These are phyloP conservation scores for Suillus ampliporus DNA, from an alignment of 768 basidiomycete genomes.

Conservation along the genomic window DNA sequence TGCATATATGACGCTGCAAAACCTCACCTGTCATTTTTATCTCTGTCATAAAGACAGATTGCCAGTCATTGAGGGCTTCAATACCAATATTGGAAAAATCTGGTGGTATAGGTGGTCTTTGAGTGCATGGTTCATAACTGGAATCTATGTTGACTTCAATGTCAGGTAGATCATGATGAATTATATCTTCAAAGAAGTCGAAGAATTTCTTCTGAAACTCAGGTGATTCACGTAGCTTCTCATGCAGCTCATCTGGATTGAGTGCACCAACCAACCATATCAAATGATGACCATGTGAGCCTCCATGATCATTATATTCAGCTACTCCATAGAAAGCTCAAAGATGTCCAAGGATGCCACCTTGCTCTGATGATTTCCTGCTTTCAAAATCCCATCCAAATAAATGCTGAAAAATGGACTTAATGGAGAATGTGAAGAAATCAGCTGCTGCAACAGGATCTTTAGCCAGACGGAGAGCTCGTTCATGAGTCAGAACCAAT, in stretches of 20 bases:
- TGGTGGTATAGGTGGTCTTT: too few relatives aligned
- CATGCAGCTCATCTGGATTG: conserved; percentile 42
- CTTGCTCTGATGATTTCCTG: conserved; percentile 26
- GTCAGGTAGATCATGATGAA: conserved; percentile 36
- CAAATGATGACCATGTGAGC: conserved; percentile 39
- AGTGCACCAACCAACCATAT: conserved; percentile 34
- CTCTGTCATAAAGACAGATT: conserved; percentile 4
- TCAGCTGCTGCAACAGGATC: conserved; percentile 43
- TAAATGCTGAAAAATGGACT: conserved; percentile 30
- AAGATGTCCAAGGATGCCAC: conserved; percentile 36
- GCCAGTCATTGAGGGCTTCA: conserved; percentile 8
- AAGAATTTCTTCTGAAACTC: conserved; percentile 23
- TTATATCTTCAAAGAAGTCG: conserved; percentile 38
- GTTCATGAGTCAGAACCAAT: conserved; percentile 19
- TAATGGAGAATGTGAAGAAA: conserved; percentile 38
- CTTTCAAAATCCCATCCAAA: conserved; percentile 12
- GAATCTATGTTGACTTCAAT: conserved; percentile 24
- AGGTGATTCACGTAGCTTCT: conserved; percentile 7
- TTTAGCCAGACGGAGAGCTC: conserved; percentile 32
- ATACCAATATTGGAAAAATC: not conserved
- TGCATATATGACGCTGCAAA: conserved; percentile 26
- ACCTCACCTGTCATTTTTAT: conserved; percentile 26
- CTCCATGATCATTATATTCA: conserved; percentile 34
- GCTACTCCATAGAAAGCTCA: conserved; percentile 34
- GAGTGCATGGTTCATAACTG: too few relatives aligned